Conservation (phyloP, 257 asterid species). For the Plantago ovata region DNA sequence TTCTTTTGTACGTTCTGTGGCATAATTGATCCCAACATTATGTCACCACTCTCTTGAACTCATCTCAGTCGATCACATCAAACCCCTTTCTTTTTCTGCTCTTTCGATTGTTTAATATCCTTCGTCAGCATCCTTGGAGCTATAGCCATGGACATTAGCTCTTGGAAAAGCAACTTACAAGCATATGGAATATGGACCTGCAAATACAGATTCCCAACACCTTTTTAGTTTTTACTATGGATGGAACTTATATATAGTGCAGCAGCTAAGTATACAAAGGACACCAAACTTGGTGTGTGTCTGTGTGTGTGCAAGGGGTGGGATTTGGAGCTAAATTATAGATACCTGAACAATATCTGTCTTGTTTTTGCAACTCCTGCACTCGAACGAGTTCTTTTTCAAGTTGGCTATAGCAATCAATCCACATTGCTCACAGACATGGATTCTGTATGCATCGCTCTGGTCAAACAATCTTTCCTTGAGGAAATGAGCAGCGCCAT, state of each 20-base stretch:
- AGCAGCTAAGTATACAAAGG: too few relatives aligned
- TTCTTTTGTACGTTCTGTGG: too few relatives aligned
- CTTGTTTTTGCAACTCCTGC: slow-evolving; percentile 95
- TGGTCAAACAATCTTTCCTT: slow-evolving; percentile 93
- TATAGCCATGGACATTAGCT: slow-evolving; percentile 96
- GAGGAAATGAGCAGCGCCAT: slow-evolving; percentile 93
- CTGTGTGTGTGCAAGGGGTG: too few relatives aligned
- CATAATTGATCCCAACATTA: too few relatives aligned
- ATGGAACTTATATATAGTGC: not conserved
- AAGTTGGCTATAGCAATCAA: slow-evolving; percentile 89
- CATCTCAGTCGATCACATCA: slow-evolving; percentile 9
- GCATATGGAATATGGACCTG: slow-evolving; percentile 97
- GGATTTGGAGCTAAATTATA: too few relatives aligned
- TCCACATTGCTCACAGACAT: slow-evolving; percentile 90
- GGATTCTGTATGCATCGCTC: slow-evolving; percentile 92
- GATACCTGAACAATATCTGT: slow-evolving; percentile 91
- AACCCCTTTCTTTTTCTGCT: slow-evolving; percentile 54
- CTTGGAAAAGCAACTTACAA: slow-evolving; percentile 89
- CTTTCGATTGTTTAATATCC: slow-evolving; percentile 64
- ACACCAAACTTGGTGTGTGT: too few relatives aligned
- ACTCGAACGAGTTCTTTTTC: slow-evolving; percentile 85
- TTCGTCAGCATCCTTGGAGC: slow-evolving; percentile 96
- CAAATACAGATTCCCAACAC: not conserved
- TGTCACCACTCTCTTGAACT: not conserved
- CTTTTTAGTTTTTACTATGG: not conserved